These are phyloP conservation scores for Euclidium syriacum DNA, from an alignment of 345 rosid genomes.

Conservation along the genomic window DNA sequence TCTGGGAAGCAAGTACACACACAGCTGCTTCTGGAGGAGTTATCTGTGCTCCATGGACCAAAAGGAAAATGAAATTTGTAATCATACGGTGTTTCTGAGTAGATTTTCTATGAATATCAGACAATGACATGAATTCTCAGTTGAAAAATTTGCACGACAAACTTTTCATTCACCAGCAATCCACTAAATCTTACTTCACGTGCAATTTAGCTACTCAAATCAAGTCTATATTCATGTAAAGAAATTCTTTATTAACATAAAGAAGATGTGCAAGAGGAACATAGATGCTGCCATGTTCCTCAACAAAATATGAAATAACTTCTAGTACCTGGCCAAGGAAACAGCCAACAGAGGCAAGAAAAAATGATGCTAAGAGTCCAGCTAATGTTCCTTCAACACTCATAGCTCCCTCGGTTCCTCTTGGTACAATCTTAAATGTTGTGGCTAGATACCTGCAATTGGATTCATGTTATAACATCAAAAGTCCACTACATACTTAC, in stretches of 20 bases:
- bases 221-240: neutral
- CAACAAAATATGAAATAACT: neutral
- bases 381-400: slow-evolving; percentile 92
- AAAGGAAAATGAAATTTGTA: neutral
- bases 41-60: slow-evolving; percentile 41
- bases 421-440: slow-evolving; percentile 76
- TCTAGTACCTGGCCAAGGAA: slow-evolving; percentile 62
- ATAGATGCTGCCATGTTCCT: neutral
- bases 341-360: slow-evolving; percentile 64
- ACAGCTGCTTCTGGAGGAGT: slow-evolving; percentile 59
- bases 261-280: neutral
- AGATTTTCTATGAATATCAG: neutral
- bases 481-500: neutral
- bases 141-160: neutral
- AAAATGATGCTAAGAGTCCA: slow-evolving; percentile 73
- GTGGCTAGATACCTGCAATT: slow-evolving; percentile 63
- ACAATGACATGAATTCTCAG: neutral
- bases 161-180: neutral
- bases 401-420: slow-evolving; percentile 97
- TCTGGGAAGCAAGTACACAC: slow-evolving; percentile 88
- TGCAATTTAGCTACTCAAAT: neutral
- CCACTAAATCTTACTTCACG: neutral
- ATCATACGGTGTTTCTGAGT: neutral
- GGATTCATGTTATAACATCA: neutral
- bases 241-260: neutral